A percentile compares a stretch with the other conserved stretches of the same genome.
Evolutionary conservation across 2,329 filamentous ascomycete genomes (phyloP).

Genomic region (Fusarium humuli): DNA sequence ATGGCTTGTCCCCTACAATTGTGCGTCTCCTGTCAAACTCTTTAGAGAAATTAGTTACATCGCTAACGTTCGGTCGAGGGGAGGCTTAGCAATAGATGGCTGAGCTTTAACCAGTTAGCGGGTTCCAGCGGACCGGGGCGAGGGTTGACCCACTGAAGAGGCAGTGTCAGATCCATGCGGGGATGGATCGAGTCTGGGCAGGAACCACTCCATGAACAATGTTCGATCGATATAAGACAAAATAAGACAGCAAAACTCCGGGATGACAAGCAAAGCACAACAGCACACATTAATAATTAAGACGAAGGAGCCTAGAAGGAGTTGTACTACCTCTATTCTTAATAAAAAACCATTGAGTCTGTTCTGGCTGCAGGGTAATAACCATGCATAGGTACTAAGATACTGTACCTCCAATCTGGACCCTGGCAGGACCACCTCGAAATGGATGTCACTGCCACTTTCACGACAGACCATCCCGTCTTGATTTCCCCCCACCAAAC

Average conservation of each 20-base stretch:
- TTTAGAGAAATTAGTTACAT: not conserved
- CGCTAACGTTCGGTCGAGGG: not conserved
- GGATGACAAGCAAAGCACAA: not conserved
- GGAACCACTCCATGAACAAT: not conserved
- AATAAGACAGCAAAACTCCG: not conserved
- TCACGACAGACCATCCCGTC: constrained; percentile 5
- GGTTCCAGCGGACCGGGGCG: constrained; percentile 29
- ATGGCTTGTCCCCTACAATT: not conserved
- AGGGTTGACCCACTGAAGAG: constrained; percentile 26
- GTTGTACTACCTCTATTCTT: not conserved
- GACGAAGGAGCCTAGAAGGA: not conserved
- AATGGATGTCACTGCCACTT: constrained; percentile 29
- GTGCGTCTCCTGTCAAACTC: not conserved
- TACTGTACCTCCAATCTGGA: not conserved
- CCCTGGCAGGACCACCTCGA: not conserved
- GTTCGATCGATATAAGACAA: not conserved
- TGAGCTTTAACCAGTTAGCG: constrained; percentile 24
- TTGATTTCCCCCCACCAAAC: constrained; percentile 18
- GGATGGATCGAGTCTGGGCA: constrained; percentile 1
- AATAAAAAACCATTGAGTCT: not conserved
- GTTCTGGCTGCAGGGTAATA: not conserved
- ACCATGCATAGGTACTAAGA: not conserved
- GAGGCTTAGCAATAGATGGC: constrained; percentile 22
- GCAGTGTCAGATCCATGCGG: constrained; percentile 24
- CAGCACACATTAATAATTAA: not conserved